These are phyloP conservation scores for Fusarium citri DNA, from an alignment of 2,329 filamentous ascomycete species.

Conservation along the genomic window DNA sequence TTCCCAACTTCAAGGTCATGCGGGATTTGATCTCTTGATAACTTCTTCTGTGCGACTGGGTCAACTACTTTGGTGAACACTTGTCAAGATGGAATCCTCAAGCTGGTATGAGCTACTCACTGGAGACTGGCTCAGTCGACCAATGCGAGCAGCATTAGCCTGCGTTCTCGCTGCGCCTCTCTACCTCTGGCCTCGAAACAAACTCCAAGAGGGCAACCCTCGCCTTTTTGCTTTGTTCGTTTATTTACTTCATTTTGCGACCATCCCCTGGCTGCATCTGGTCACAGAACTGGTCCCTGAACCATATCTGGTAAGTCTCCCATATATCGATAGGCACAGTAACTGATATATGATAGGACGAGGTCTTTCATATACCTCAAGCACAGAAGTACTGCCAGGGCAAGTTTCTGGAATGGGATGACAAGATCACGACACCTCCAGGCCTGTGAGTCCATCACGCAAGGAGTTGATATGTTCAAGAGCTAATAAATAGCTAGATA, in stretches of 20 bases:
- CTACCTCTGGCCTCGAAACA: constrained; percentile 18
- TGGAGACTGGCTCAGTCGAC: not conserved
- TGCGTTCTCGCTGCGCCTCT: constrained; percentile 17
- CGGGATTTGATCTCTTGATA: too few relatives aligned
- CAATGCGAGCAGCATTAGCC: not conserved
- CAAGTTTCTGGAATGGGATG: constrained; percentile 84
- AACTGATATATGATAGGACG: constrained; percentile 70
- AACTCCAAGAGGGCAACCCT: not conserved
- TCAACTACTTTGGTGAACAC: constrained; percentile 34
- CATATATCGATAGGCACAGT: too few relatives aligned
- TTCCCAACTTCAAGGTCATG: not conserved
- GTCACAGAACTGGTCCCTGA: constrained; percentile 57
- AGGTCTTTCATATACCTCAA: constrained; percentile 90
- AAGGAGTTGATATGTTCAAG: not conserved
- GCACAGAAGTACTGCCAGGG: constrained; percentile 87
- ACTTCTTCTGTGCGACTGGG: not conserved
- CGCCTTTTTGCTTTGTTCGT: constrained; percentile 24
- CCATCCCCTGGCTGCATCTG: constrained; percentile 38
- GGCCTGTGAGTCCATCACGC: constrained; percentile 70
- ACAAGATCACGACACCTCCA: constrained; percentile 96
- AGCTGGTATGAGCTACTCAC: not conserved
- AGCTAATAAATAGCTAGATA: constrained; percentile 54
- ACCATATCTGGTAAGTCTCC: constrained; percentile 63
- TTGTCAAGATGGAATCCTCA: constrained; percentile 43
- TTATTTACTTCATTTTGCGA: constrained; percentile 28